phyloP scores from a whole-genome alignment of 2,329 filamentous ascomycete genomes.

The Pestalotiopsis sp. region DNA sequence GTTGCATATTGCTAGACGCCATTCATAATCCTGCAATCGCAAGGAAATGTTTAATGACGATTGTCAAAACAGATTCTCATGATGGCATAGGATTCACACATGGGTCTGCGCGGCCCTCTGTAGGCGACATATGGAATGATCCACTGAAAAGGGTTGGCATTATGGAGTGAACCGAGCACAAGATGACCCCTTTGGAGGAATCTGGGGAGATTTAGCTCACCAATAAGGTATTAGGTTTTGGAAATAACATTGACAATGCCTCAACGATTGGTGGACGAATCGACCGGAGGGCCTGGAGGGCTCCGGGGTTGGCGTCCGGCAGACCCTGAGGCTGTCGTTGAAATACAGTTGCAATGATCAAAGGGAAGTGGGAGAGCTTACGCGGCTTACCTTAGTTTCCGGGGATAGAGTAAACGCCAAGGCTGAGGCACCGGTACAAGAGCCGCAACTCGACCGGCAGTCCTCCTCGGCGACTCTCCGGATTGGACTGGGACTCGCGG shows the following conservation, averaged over 20 bases:
- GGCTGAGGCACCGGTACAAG: conserved; percentile 4
- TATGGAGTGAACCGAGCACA: background rate
- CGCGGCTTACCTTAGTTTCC: conserved; percentile 8
- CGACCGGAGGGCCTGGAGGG: background rate
- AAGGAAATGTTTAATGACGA: background rate
- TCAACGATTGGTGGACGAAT: conserved; percentile 4
- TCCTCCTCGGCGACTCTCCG: background rate
- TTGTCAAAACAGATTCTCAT: background rate
- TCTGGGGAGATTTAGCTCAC: background rate
- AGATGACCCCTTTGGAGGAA: background rate
- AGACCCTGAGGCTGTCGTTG: conserved; percentile 1
- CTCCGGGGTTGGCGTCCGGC: background rate
- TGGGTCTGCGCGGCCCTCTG: conserved; percentile 1
- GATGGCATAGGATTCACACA: conserved; percentile 1
- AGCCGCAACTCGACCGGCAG: background rate
- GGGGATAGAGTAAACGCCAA: conserved; percentile 10
- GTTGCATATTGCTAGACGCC: background rate
- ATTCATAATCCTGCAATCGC: background rate
- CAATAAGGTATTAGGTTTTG: conserved; percentile 1
- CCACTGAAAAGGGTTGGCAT: background rate
- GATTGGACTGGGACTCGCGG: background rate
- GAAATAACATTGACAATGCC: background rate
- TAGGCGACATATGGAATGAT: background rate
- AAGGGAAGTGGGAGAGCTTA: conserved; percentile 14
- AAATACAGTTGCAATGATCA: conserved; percentile 2